Base-by-base conservation (phyloP, 345 rosid genomes). In the Populus tremula region DNA sequence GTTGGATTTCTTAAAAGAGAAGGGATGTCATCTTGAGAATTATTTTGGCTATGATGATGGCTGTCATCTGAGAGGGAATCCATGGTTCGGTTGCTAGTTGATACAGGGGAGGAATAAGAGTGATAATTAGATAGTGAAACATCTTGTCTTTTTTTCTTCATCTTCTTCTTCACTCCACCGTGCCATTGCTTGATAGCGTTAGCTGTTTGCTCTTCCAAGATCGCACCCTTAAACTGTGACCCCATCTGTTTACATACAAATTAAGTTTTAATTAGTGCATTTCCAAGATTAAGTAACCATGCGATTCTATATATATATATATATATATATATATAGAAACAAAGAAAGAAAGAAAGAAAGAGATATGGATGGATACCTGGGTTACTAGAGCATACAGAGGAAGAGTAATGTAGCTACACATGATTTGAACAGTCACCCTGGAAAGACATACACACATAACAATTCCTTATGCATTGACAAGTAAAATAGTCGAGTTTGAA, bases 371-470 rank as follows among this genome's bases (percentile, higher is more conserved):
- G n/a, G 2, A 35, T 20, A 82, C 84, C 80, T 79, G 86, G 29
- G 83, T 79, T 23, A 79, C 81, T 0, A 82, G 71, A 17, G 87
- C 89, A 71, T 88, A 81, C 5, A 83, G 76, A 67, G 87, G 89
- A 68, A 86, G 90, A 71, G 88, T 86, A 5, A 75, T 82, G 56
- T 87, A 84, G 82, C 85, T 84, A 86, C 90, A 85, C 25, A 84
- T 41, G 47, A 82, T 75, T 73, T 87, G 88, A 71, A 84, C 78
- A 27, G 74, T 59, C 47, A 87, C 81, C 73, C 87, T 87, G 76
- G 4, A 69, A 2, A 56, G 65, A 72, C 64, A 27, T 43, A 31
- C 54, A 43, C 39, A n/a, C 8, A 49, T 20, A 73, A 67, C 7
- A 36, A 21, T 33, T 33, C 20, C 35, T 65, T 7, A 13, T 70